A percentile compares a stretch with the other conserved stretches of the same genome.
Evolutionary conservation across 2,329 filamentous ascomycete genomes (phyloP).

Genomic region (Trichothecium roseum): DNA sequence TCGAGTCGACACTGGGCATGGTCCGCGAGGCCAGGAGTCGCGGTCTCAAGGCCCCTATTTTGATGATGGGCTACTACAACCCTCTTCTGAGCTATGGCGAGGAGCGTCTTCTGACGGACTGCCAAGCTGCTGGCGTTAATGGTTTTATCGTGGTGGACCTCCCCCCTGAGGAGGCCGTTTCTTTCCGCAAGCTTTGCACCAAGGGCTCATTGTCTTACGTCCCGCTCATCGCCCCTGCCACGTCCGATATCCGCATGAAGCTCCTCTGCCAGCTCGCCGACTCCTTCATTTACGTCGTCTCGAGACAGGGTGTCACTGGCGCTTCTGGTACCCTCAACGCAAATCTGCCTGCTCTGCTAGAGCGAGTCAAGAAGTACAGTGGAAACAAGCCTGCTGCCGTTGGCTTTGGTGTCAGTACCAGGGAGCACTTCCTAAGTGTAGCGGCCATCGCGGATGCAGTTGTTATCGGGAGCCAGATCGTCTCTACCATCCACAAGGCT

Average conservation of each 20-base stretch:
- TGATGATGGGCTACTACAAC: conserved; percentile 99
- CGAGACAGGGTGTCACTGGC: conserved; percentile 91
- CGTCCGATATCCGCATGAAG: conserved; percentile 88
- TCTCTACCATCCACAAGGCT: conserved; percentile 55
- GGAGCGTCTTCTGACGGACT: conserved; percentile 76
- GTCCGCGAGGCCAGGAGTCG: conserved; percentile 67
- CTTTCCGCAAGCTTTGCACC: conserved; percentile 78
- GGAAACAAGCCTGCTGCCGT: conserved; percentile 85
- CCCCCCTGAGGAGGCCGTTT: conserved; percentile 88
- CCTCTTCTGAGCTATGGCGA: conserved; percentile 90
- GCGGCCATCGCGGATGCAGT: conserved; percentile 82
- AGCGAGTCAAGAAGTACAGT: conserved; percentile 83
- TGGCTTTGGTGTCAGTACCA: conserved; percentile 91
- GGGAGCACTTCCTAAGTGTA: conserved; percentile 84
- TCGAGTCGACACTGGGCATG: conserved; percentile 69
- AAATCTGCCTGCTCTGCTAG: conserved; percentile 70
- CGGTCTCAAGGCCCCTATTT: conserved; percentile 70
- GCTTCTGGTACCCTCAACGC: conserved; percentile 74
- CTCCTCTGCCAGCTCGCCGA: conserved; percentile 93
- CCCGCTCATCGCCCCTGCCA: conserved; percentile 90
- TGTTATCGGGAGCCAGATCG: conserved; percentile 92
- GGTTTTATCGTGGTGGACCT: conserved; percentile 96
- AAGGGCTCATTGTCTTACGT: conserved; percentile 83
- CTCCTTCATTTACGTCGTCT: conserved; percentile 98
- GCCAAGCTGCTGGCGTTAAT: conserved; percentile 76